Base-by-base conservation (phyloP, 192 early-diverging fungal genomes). In the Mortierella hygrophila region DNA sequence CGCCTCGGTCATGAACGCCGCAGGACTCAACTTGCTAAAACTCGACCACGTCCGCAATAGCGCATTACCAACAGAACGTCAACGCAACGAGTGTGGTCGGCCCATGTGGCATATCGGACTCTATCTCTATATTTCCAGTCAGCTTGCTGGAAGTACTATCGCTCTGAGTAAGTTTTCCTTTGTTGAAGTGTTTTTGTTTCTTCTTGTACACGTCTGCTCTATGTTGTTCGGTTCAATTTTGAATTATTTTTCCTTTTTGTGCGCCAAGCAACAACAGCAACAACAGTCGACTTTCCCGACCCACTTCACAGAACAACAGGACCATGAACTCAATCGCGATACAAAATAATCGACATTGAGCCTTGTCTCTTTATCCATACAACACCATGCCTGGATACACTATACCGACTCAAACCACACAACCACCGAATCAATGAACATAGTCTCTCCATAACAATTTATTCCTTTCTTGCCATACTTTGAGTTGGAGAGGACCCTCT, bases 31-130 rank as follows among this genome's bases (percentile, higher is more conserved):
- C 73, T 68, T 93, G 55, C 74, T 93, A 26, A 92, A 93, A 74
- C 80, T 92, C 23, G 92, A 93, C 75, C 92, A 93, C 76, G 90
- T 91, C 42, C 86, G 81, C 68, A 92, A 92, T 79, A 71, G 80
- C 26, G 80, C 75, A 21, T 55, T 79, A 41, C 35, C 80, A n/a
- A 65, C 74, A 47, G 72, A 82, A 41, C 70, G 87, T 26, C 91
- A 90, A 78, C 81, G 91, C 9, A 88, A 91, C 75, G 91, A 93
- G 32, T 92, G 92, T 88, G 88, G 90, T 32, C 77, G 93, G 47
- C 91, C 91, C 16, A 73, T 91, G 82, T 92, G 93, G 93, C 93
- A 93, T 75, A 46, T 92, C 63, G 91, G 93, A n/a, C 77, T 93
- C 20, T 92, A 92, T 77, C 79, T 92, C 26, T 92, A 93, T 79